Base-by-base conservation (phyloP, 2,329 filamentous ascomycete genomes). In the Ophiosphaerella narmari region DNA sequence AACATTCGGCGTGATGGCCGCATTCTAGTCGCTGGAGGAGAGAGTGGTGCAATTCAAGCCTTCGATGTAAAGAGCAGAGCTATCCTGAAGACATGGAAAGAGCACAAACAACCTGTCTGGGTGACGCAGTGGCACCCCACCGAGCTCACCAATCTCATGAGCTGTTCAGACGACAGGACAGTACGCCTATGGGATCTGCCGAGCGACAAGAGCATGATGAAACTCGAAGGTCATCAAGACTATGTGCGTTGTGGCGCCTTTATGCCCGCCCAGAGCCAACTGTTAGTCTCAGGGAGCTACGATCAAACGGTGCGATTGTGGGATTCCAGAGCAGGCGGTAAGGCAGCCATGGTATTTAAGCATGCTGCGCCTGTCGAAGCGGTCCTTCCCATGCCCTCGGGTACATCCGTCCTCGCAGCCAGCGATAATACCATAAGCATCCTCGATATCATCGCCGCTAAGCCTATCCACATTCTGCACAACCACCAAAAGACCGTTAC, bases 401-500 rank as follows among this genome's bases (percentile, higher is more conserved):
- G 91, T 40, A 96, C 92, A 4, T 91, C 90, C 4, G 79, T 99
- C 21, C 82, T 97, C 31, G 91, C 91, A 11, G 85, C 93, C 2
- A 86, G 91, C 14, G 92, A 90, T 50, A 95, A 90, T 67, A 85
- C 89, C 55, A 90, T 99, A 65, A 91, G 89, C 5, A 91, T 99
- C 9, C 82, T 99, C 54, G 94, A 99, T 72, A 83, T 99, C 38
- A 88, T 97, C 13, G 93, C 92, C 42, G 94, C 90, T 23, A 91
- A 90, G 67, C 91, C 93, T 4, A 79, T 96, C 50, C 88, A 91
- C 62, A 80, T 96, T 68, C 87, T 99, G 56, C 87, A 87, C 62
- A 97, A 95, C 71, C 94, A 99, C 75, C 94, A 99, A 71, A 99
- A 97, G 84, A 96, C 94, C 0, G 92, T 99, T 52, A 97, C 94